Evolutionary conservation across 371 early-diverging fungal species (phyloP).

Genomic region (Globomyces sp.): DNA sequence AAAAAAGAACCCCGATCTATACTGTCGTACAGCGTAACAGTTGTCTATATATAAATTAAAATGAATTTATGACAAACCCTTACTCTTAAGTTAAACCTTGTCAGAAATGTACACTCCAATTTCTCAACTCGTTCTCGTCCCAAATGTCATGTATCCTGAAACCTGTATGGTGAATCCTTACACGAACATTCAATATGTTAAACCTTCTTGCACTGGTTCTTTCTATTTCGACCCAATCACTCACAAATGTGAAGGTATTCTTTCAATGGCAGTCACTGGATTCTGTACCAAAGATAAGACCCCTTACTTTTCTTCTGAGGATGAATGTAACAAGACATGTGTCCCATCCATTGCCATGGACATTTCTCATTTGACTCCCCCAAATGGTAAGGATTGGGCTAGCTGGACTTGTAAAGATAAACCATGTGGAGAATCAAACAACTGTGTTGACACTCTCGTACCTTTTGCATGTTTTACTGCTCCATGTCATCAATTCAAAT

Average conservation of each 20-base stretch:
- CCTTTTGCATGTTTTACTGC: neutral
- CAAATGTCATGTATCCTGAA: neutral
- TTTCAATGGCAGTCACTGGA: neutral
- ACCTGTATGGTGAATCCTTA: neutral
- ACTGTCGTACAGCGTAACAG: too few species aligned
- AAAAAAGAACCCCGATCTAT: too few species aligned
- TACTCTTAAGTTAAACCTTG: too few species aligned
- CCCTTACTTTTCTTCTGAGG: neutral
- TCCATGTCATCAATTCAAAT: constrained; percentile 5
- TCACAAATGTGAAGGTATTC: constrained; percentile 7
- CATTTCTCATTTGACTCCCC: neutral
- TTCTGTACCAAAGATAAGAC: neutral
- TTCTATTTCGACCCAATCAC: constrained; percentile 8
- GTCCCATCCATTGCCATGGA: constrained; percentile 2
- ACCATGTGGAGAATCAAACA: constrained; percentile 1
- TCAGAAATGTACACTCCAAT: neutral
- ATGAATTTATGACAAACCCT: too few species aligned
- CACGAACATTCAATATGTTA: neutral
- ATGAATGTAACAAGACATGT: neutral
- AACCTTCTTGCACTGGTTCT: neutral
- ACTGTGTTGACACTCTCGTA: neutral
- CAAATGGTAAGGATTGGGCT: neutral
- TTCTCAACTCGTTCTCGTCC: constrained; percentile 2
- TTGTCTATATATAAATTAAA: too few species aligned
- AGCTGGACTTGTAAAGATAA: constrained; percentile 5